These are phyloP conservation scores for Cutaneotrichosporon sp. DNA, from an alignment of 1,284 basidiomycete genomes.

Conservation along the genomic window DNA sequence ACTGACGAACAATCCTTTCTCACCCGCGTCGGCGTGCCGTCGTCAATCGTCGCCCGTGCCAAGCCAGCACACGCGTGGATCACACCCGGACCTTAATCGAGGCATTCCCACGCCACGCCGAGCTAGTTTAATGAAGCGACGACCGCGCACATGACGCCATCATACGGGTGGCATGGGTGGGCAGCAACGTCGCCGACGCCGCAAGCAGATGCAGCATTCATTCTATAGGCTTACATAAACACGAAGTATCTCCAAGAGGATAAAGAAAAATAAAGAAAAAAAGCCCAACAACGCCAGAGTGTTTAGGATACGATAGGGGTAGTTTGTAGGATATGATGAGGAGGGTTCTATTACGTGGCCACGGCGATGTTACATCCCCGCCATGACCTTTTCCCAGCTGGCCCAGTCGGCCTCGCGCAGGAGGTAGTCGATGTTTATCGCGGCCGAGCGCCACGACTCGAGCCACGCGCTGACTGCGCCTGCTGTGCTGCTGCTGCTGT, in stretches of 20 bases:
- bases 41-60: too few relatives aligned
- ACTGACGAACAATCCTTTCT: too few relatives aligned
- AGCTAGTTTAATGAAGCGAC: too few relatives aligned
- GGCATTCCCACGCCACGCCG: too few relatives aligned
- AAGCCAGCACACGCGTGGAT: too few relatives aligned
- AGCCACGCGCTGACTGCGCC: constrained; percentile 25
- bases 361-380: constrained; percentile 22
- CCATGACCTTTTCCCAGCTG: constrained; percentile 34
- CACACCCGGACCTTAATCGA: too few relatives aligned
- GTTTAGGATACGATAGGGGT: constrained; percentile 1
- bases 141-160: too few relatives aligned
- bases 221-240: too few relatives aligned
- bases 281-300: not conserved
- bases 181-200: too few relatives aligned
- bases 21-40: too few relatives aligned
- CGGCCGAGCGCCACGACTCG: constrained; percentile 23
- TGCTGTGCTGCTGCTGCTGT: constrained; percentile 8
- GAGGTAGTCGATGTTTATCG: constrained; percentile 33
- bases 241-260: not conserved
- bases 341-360: not conserved
- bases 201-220: too few relatives aligned
- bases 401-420: constrained; percentile 38
- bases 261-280: not conserved
- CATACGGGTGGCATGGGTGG: too few relatives aligned
- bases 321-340: not conserved